Conservation (phyloP, 352 stramenopile species). For the Phytophthora niederhauseri region DNA sequence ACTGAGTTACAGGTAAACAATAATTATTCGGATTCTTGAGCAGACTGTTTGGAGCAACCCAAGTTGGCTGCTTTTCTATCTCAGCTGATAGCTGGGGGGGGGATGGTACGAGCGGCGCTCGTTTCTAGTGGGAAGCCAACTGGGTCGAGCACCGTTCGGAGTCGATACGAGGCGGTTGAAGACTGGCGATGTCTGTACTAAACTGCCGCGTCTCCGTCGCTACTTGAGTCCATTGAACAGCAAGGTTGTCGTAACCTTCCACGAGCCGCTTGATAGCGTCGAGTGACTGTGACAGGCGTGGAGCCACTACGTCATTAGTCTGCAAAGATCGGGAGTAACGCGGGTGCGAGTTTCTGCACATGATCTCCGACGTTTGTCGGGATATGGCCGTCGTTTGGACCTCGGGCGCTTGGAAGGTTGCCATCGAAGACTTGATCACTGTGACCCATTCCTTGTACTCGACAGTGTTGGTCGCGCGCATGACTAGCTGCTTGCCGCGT, state of each 20-base stretch:
- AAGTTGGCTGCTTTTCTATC: neutral
- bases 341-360: neutral
- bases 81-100: neutral
- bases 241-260: constrained; percentile 17
- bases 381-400: neutral
- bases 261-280: constrained; percentile 15
- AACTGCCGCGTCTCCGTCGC: constrained; percentile 18
- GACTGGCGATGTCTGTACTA: constrained; percentile 3
- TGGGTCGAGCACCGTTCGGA: neutral
- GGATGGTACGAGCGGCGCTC: neutral
- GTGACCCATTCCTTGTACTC: constrained; percentile 14
- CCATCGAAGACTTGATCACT: neutral
- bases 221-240: constrained; percentile 21
- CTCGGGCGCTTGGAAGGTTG: neutral
- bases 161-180: constrained; percentile 4
- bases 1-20: neutral
- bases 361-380: neutral
- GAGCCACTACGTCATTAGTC: neutral
- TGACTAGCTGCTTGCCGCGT: constrained; percentile 7
- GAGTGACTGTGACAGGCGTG: neutral
- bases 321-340: neutral
- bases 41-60: neutral
- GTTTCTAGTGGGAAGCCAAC: neutral
- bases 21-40: neutral
- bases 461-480: constrained; percentile 3